Base-by-base conservation (phyloP, 2,329 filamentous ascomycete species). In the Fusarium napiforme region DNA sequence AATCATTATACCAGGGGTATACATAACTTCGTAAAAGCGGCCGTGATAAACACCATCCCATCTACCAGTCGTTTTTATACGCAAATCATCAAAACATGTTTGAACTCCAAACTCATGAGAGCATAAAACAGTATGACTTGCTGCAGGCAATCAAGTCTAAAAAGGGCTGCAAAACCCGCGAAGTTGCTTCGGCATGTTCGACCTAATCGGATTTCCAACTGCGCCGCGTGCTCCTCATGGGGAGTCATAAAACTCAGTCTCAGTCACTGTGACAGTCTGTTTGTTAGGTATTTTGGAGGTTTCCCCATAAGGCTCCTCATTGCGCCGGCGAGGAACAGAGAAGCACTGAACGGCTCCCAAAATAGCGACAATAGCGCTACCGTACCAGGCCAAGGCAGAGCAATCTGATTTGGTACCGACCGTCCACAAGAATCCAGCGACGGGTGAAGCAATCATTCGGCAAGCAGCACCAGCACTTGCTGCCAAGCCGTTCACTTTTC, bases 401-500 rank as follows among this genome's bases (percentile, higher is more conserved):
- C 87, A 91, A 75, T 90, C 85, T 50, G 88, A 84, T 72, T 83
- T 86, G 73, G 86, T 87, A 28, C 90, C 90, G n/a, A 88, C 78
- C 0, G 88, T 86, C 79, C 92, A 93, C 7, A 92, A 81, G 70
- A 87, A 91, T 6, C 91, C 91, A 5, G 89, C 88, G 21, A 92
- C 79, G 0, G 91, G 91, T 10, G 91, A 91, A 0, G 91, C 90
- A 16, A 92, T 82, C 81, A 93, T 93, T 63, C 92, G 86, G 75
- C 90, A 93, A 11, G 88, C 90, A 11, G 90, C 90, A 32, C 90
- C 90, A 5, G 89, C 90, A 64, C 89, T 91, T 57, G 91, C 90
- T 28, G 90, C 90, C 47, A 92, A 80, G 9, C 91, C 91, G 69
- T 93, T 93, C 75, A 93, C 88, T 75, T 87, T 90, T 58, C 91